Evolutionary conservation across 2,329 filamentous ascomycete genomes (phyloP), one percentile per base, ranked within the genome.

Genomic region (Aaosphaeria arxii): DNA sequence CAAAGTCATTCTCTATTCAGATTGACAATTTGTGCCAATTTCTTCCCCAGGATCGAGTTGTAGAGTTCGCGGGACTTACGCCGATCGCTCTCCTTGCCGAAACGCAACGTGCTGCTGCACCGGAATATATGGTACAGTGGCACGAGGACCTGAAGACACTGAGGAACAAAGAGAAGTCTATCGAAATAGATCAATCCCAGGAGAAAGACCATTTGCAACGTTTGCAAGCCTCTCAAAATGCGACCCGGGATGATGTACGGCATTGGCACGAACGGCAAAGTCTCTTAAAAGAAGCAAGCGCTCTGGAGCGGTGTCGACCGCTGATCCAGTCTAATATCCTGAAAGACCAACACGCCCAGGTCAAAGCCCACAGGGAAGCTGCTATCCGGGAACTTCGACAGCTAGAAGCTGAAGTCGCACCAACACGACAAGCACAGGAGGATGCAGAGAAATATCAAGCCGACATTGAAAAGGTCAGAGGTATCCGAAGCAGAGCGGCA

Each of bases 1-100:
- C 86, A 51, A 81, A 77, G 50, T 79, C 78, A 7, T 84, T 95
- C 61, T 87, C 87, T 43, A 97, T 99, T 44, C 94, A 99, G 70
- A 89, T 97, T 55, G 94, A 99, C 74, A 99, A 99, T 59, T 78
- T 99, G 2, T 99, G 94, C 68, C 94, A 99, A 67, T 99, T 99
- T 61, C 75, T 99, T 40, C 94, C 94, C 0, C 94, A 99, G 69
- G 94, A 99, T 66, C 88, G 91, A 57, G 94, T 99, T 1, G 89
- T 91, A 28, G 91, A 96, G 64, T 99, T 99, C 66, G 90, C 94
- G 5, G 87, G 82, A 5, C 82, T 95, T 57, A 88, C 84, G 6
- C 87, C 92, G 0, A 77, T 95, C 9, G 87, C 95, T 40, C 80
- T 96, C 17, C 78, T 99, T 1, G 80, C 85, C 50, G 89, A 94